Conservation (phyloP, 257 asterid species). For the Knoxia roxburghii region DNA sequence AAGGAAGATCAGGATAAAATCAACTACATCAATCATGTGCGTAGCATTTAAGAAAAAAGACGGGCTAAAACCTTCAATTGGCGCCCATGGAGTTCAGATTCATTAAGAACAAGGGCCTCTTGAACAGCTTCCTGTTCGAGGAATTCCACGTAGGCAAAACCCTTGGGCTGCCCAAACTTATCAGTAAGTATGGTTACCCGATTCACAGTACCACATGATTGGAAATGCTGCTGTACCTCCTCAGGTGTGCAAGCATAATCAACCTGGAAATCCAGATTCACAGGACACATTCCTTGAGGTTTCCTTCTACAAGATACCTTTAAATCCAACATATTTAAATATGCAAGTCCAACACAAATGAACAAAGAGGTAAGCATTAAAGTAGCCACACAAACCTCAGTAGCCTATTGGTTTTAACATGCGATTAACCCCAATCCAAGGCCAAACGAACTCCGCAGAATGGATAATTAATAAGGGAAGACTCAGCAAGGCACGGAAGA, state of each 20-base stretch:
- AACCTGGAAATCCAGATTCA: constrained; percentile 44
- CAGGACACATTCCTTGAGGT: constrained; percentile 2
- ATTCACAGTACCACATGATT: constrained; percentile 89
- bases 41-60: background rate
- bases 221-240: constrained; percentile 98
- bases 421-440: no score
- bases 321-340: background rate
- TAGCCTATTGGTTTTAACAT: no score
- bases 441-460: background rate
- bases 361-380: no score
- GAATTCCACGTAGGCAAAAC: constrained; percentile 93
- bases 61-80: constrained; percentile 62
- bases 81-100: constrained; percentile 95
- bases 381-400: no score
- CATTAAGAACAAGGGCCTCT: constrained; percentile 82
- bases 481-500: no score
- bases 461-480: background rate
- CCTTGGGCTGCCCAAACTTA: constrained; percentile 98
- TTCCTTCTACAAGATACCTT: background rate
- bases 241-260: constrained; percentile 98
- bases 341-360: background rate
- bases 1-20: background rate
- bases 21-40: background rate
- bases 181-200: constrained; percentile 93
- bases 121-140: constrained; percentile 80